phyloP scores from a whole-genome alignment of 495 filamentous ascomycete species.

The Parachaetomium inaequale region DNA sequence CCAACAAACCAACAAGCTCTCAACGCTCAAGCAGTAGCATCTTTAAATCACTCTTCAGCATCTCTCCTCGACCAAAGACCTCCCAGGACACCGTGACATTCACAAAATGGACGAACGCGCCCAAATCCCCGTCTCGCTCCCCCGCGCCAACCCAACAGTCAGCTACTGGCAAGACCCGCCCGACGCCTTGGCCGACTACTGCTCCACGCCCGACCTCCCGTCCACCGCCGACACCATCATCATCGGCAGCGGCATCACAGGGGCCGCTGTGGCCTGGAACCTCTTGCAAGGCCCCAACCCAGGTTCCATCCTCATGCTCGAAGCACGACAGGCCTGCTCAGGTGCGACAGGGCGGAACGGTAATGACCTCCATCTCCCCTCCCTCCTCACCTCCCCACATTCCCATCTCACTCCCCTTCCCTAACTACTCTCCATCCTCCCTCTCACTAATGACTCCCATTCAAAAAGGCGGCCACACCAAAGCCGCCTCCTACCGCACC shows the following conservation, averaged over 20 bases:
- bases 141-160: slow-evolving; percentile 55
- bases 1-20: neutral
- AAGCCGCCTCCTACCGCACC: slow-evolving; percentile 57
- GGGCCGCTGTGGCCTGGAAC: slow-evolving; percentile 57
- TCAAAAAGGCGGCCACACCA: slow-evolving; percentile 57
- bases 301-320: slow-evolving; percentile 52
- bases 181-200: slow-evolving; percentile 52
- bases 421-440: neutral
- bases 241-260: slow-evolving; percentile 69
- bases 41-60: neutral
- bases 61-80: neutral
- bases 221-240: slow-evolving; percentile 54
- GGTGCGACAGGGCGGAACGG: slow-evolving; percentile 62
- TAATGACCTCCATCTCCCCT: slow-evolving; percentile 12
- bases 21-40: neutral
- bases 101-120: slow-evolving; percentile 46
- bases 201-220: slow-evolving; percentile 48
- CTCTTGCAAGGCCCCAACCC: slow-evolving; percentile 39
- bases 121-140: slow-evolving; percentile 47
- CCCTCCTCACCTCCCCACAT: neutral
- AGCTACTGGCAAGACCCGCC: slow-evolving; percentile 71
- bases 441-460: neutral
- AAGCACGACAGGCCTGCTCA: slow-evolving; percentile 53
- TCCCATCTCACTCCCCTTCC: neutral
- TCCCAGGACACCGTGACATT: neutral